Evolutionary conservation across 768 basidiomycete species (phyloP).

Genomic region (Austroboletus eburneus): DNA sequence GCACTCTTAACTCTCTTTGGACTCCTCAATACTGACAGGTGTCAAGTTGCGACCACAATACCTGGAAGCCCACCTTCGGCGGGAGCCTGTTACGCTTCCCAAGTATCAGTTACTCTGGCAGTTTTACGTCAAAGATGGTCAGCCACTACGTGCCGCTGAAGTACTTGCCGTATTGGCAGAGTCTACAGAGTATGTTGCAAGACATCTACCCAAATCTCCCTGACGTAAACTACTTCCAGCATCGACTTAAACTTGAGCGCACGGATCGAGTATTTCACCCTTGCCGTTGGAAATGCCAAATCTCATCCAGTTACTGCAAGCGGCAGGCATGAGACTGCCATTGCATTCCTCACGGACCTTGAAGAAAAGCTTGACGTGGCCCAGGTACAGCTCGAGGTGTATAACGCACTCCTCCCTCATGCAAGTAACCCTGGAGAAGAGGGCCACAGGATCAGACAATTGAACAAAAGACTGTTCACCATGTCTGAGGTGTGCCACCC

Average conservation of each 20-base stretch:
- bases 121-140: constrained; percentile 90
- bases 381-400: constrained; percentile 93
- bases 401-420: constrained; percentile 59
- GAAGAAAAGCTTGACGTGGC: constrained; percentile 98
- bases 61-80: constrained; percentile 82
- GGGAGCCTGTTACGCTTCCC: constrained; percentile 74
- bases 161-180: constrained; percentile 82
- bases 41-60: constrained; percentile 77
- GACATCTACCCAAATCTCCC: neutral
- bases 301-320: constrained; percentile 81
- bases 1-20: constrained; percentile 17
- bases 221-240: constrained; percentile 32
- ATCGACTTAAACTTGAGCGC: constrained; percentile 65
- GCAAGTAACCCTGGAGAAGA: constrained; percentile 57
- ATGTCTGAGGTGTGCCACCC: constrained; percentile 71
- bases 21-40: constrained; percentile 9
- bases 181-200: constrained; percentile 61
- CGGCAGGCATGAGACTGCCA: constrained; percentile 82
- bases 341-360: constrained; percentile 89
- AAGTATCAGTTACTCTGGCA: constrained; percentile 94
- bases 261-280: constrained; percentile 87
- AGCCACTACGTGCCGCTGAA: constrained; percentile 83
- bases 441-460: constrained; percentile 56
- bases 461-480: constrained; percentile 61
- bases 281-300: constrained; percentile 94